Conservation (phyloP, 2,329 filamentous ascomycete species). For the Graphilbum fragrans region DNA sequence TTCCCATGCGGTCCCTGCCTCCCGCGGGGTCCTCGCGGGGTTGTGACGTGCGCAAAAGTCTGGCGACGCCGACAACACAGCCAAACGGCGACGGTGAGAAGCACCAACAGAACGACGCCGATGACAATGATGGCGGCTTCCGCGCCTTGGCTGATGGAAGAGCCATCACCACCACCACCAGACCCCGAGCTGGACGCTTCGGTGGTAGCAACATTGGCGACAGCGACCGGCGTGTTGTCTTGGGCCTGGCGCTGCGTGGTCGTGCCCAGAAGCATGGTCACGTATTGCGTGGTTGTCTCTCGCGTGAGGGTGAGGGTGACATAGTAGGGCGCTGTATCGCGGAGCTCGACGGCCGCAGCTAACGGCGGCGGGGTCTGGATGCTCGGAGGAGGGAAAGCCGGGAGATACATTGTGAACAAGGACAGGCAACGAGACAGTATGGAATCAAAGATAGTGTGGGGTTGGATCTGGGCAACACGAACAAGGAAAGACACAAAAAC, state of each 20-base stretch:
- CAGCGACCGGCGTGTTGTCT: neutral
- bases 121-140: constrained; percentile 1
- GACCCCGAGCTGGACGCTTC: too few relatives aligned
- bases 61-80: constrained; percentile 1
- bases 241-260: neutral
- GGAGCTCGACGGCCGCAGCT: too few relatives aligned
- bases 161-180: neutral
- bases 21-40: neutral
- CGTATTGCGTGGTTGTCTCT: neutral
- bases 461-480: neutral
- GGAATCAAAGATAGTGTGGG: neutral
- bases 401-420: neutral
- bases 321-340: neutral
- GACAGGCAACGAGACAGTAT: neutral
- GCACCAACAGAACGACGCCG: neutral
- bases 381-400: too few relatives aligned
- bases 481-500: too few relatives aligned
- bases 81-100: neutral
- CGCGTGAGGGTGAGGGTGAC: constrained; percentile 2
- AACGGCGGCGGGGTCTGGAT: too few relatives aligned
- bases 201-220: neutral
- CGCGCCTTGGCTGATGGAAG: neutral
- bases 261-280: constrained; percentile 1
- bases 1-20: neutral
- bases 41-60: too few relatives aligned